Conservation (phyloP, 75 land plant species). For the Sequoia sempervirens region DNA sequence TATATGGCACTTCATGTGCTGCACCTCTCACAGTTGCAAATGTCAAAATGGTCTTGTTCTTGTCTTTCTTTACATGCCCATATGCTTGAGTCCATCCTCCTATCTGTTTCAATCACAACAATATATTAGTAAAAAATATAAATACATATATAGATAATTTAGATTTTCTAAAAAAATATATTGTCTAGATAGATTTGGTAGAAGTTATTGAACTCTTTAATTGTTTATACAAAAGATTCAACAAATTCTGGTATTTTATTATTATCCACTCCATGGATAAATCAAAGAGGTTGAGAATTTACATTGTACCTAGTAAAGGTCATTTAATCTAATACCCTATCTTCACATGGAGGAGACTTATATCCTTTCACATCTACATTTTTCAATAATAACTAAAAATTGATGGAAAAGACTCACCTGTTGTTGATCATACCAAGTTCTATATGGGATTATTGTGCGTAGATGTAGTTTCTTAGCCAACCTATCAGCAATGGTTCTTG, state of each 20-base stretch:
- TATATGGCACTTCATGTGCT: conserved; percentile 29
- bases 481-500: conserved; percentile 10
- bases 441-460: not conserved
- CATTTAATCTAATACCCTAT: no score
- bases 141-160: no score
- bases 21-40: conserved; percentile 28
- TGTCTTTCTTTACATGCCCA: conserved; percentile 5
- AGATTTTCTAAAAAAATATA: no score
- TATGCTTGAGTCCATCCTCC: conserved; percentile 23
- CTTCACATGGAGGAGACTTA: no score
- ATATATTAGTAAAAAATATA: not conserved
- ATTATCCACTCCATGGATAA: no score
- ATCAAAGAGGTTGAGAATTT: no score
- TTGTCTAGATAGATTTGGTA: no score
- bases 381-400: not conserved
- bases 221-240: no score
- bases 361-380: no score
- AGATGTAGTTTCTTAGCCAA: conserved; percentile 15
- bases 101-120: conserved; percentile 8
- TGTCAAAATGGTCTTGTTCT: conserved; percentile 13
- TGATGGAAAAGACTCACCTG: not conserved
- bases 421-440: conserved; percentile 11
- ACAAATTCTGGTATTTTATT: no score
- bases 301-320: no score
- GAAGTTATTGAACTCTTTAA: no score